Base-by-base conservation (phyloP, 495 filamentous ascomycete genomes). In the Stereocaulon alpinum region DNA sequence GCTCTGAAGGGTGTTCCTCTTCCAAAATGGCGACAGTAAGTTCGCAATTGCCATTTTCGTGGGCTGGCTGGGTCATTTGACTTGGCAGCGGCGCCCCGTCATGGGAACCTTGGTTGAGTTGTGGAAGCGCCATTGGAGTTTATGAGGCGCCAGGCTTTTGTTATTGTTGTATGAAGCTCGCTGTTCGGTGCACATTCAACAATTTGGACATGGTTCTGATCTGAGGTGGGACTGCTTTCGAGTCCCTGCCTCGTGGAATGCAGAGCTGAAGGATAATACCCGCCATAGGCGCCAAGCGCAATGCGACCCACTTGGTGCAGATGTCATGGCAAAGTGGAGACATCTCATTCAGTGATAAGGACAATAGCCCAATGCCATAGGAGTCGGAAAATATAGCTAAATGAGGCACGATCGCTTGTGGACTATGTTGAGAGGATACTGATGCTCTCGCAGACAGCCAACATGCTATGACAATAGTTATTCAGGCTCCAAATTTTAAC, bases 21-120 rank as follows among this genome's bases (percentile, higher is more conserved):
- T 51, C 61, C 22, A 44, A 2, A 32, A 40, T 61, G 5, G 55
- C 50, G 20, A 55, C 40, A 34, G 24, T 45, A 12, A 27, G 29
- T 40, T 61, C 53, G 58, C 54, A 40, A 45, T 55, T 66, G 61
- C 61, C 62, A 61, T 49, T 53, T 40, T 44, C 12, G 32, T 18
- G 15, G 34, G 45, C 57, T 56, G 40, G 56, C n/a, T 34, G 47
- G 56, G 56, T 59, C 56, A 59, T 59, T 59, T 59, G 56, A 59
- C 56, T 54, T 47, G 49, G 58, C 58, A 54, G 41, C 48, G 49
- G 40, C 50, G 40, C 41, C 48, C 54, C 48, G 29, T 32, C 40
- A 12, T 54, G 48, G 6, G 30, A 51, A 27, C 27, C 29, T 51
- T 51, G 49, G 49, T 27, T 11, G 10, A 18, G 27, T 51, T 51